Conservation (phyloP, 192 early-diverging fungal species). For the Coemansia sp. region DNA sequence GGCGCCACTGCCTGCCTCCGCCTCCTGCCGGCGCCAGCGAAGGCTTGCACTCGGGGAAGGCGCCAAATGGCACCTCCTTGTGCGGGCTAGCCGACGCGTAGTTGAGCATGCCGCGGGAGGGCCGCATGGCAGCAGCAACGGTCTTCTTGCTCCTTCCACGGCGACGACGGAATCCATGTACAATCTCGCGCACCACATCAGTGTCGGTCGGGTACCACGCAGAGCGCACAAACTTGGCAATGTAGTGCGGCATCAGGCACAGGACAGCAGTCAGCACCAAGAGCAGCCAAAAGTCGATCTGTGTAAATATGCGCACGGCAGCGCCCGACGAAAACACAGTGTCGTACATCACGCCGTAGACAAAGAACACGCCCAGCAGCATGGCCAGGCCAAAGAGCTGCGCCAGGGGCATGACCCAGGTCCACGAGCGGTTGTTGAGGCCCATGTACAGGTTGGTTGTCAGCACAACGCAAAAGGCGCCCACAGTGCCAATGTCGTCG, state of each 20-base stretch:
- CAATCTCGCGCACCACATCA: constrained; percentile 80
- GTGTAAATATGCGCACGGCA: constrained; percentile 58
- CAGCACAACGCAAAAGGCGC: constrained; percentile 68
- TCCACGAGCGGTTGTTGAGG: constrained; percentile 71
- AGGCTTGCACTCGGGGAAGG: constrained; percentile 31
- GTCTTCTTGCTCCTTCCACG: not conserved
- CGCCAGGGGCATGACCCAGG: constrained; percentile 61
- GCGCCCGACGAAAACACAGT: constrained; percentile 57
- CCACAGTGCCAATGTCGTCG: constrained; percentile 65
- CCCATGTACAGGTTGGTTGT: constrained; percentile 78
- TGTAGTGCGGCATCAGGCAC: constrained; percentile 73
- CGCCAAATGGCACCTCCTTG: constrained; percentile 51
- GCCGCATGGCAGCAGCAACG: not conserved
- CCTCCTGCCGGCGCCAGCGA: not conserved
- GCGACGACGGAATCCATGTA: constrained; percentile 38
- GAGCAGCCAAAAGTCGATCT: constrained; percentile 67
- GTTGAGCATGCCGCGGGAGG: constrained; percentile 1
- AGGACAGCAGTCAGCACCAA: constrained; percentile 57
- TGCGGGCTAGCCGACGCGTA: constrained; percentile 20
- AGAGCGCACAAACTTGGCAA: constrained; percentile 64
- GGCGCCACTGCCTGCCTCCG: constrained; percentile 27
- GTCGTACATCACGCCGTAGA: constrained; percentile 63
- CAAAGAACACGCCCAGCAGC: constrained; percentile 55
- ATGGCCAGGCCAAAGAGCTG: constrained; percentile 46
- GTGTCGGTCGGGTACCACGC: constrained; percentile 76